Conservation (phyloP, 352 stramenopile genomes). For the Globisporangium okanoganense region DNA sequence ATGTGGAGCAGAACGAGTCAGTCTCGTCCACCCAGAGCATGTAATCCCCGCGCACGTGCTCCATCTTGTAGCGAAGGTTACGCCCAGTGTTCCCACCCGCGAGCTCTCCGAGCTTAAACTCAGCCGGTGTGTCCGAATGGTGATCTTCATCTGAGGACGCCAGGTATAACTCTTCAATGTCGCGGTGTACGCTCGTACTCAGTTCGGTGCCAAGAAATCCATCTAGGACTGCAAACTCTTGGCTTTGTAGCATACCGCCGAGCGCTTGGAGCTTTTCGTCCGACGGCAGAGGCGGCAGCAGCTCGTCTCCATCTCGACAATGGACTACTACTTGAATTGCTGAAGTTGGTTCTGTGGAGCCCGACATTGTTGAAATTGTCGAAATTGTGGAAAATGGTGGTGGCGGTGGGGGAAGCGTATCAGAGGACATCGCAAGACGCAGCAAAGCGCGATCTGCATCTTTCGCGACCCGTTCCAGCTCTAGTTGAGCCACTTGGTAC, state of each 20-base stretch:
- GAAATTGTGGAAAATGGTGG: background rate
- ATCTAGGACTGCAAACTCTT: constrained; percentile 29
- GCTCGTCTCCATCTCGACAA: constrained; percentile 14
- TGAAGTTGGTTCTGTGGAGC: background rate
- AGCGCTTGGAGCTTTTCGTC: constrained; percentile 14
- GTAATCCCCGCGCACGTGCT: constrained; percentile 42
- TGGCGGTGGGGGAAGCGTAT: background rate
- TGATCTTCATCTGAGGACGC: background rate
- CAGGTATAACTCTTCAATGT: constrained; percentile 24
- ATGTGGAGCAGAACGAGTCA: constrained; percentile 27
- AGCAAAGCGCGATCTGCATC: constrained; percentile 35
- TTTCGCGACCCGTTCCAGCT: constrained; percentile 23
- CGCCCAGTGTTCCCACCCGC: constrained; percentile 38
- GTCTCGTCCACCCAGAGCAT: constrained; percentile 45
- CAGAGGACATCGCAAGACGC: constrained; percentile 20
- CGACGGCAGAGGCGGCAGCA: constrained; percentile 23
- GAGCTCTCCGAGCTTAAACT: constrained; percentile 33
- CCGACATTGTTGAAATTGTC: background rate
- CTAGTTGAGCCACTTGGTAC: constrained; percentile 22
- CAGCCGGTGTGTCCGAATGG: background rate
- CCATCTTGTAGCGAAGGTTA: constrained; percentile 45
- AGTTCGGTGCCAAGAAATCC: constrained; percentile 24
- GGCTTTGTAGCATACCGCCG: constrained; percentile 12
- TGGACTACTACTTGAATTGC: background rate
- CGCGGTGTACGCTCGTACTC: constrained; percentile 12